phyloP scores from a whole-genome alignment of 2,329 filamentous ascomycete genomes.

The Colletotrichum nymphaeae region DNA sequence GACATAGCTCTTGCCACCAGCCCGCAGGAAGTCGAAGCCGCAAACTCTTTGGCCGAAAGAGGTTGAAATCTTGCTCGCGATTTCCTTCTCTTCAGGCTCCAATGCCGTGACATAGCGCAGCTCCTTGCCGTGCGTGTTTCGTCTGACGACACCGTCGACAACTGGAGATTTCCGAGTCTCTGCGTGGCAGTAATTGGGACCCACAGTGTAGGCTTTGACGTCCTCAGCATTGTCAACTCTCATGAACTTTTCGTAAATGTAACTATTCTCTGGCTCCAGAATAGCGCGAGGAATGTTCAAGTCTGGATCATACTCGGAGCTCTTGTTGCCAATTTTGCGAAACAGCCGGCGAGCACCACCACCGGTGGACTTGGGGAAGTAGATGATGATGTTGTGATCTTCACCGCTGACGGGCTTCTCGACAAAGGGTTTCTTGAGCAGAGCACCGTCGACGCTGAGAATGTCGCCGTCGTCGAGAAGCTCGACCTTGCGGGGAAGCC shows the following conservation, averaged over 20 bases:
- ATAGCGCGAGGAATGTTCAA: slow-evolving; percentile 83
- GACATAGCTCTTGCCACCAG: slow-evolving; percentile 91
- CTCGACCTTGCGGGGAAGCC: slow-evolving; percentile 75
- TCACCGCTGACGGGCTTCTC: slow-evolving; percentile 99
- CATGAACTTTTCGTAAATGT: slow-evolving; percentile 97
- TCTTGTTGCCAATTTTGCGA: slow-evolving; percentile 98
- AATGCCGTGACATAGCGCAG: slow-evolving; percentile 93
- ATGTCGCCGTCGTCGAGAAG: slow-evolving; percentile 92
- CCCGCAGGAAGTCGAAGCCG: slow-evolving; percentile 92
- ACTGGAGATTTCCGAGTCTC: slow-evolving; percentile 98
- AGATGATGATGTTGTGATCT: slow-evolving; percentile 99
- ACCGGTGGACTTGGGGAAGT: slow-evolving; percentile 88
- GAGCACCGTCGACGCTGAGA: slow-evolving; percentile 84
- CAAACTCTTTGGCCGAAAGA: slow-evolving; percentile 96
- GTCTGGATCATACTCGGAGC: slow-evolving; percentile 89
- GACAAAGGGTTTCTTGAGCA: slow-evolving; percentile 92
- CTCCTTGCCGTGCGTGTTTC: slow-evolving; percentile 98
- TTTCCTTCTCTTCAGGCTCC: slow-evolving; percentile 81
- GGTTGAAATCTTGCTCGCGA: slow-evolving; percentile 89
- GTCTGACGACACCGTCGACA: slow-evolving; percentile 93
- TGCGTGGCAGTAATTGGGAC: slow-evolving; percentile 91
- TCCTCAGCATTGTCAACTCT: slow-evolving; percentile 97
- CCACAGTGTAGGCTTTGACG: slow-evolving; percentile 98
- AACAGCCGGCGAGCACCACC: slow-evolving; percentile 94
- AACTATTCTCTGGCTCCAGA: slow-evolving; percentile 83